Conservation (phyloP, 116 monocot genomes). For the Trichopus zeylanicus region DNA sequence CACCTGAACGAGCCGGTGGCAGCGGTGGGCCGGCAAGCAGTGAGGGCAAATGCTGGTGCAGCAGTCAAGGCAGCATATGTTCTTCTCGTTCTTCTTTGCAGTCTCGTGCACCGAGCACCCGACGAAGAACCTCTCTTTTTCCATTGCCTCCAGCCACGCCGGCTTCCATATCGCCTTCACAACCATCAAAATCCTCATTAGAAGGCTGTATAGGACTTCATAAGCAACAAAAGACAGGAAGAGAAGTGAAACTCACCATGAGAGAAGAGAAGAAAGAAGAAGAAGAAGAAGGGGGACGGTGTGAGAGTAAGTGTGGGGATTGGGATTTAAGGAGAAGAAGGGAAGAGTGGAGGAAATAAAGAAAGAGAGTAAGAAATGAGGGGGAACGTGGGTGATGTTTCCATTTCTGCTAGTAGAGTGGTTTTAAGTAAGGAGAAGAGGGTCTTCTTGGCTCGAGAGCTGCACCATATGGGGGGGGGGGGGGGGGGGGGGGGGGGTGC, state of each 20-base stretch:
- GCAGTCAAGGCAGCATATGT: conserved; percentile 79
- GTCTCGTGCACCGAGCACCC: conserved; percentile 40
- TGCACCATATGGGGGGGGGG: neutral
- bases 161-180: neutral
- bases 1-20: conserved; percentile 71
- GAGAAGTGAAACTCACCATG: neutral
- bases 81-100: conserved; percentile 72
- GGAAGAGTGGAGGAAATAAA: conserved; percentile 33
- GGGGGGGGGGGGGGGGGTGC: conserved; percentile 7
- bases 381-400: conserved; percentile 90
- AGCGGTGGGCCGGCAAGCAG: conserved; percentile 44
- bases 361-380: conserved; percentile 31
- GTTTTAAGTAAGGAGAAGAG: neutral
- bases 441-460: conserved; percentile 24
- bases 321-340: conserved; percentile 10
- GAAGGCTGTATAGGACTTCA: neutral
- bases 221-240: conserved; percentile 7
- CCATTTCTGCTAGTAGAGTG: conserved; percentile 26
- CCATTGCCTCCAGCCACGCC: conserved; percentile 40
- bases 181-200: neutral
- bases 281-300: neutral
- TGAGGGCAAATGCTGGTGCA: conserved; percentile 63
- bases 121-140: conserved; percentile 48
- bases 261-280: neutral
- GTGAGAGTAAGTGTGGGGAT: neutral